phyloP scores from a whole-genome alignment of 257 asterid species.

The Solanum virginianum region DNA sequence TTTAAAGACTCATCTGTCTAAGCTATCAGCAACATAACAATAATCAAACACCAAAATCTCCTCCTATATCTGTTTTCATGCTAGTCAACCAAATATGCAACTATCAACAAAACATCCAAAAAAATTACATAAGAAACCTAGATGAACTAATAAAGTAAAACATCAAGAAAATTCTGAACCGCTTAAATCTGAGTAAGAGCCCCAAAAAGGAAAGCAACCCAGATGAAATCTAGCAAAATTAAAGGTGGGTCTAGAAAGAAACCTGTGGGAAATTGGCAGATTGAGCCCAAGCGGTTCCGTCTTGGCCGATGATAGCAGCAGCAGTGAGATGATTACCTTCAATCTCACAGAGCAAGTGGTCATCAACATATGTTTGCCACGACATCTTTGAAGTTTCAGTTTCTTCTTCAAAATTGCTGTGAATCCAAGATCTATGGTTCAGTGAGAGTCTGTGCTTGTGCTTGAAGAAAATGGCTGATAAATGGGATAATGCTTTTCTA shows the following conservation, averaged over 20 bases:
- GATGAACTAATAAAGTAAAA: neutral
- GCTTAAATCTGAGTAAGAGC: neutral
- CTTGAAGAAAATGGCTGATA: neutral
- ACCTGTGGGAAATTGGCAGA: constrained; percentile 22
- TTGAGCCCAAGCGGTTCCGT: constrained; percentile 22
- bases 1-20: neutral
- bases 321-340: constrained; percentile 23
- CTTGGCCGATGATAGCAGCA: constrained; percentile 23
- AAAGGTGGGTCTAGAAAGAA: neutral
- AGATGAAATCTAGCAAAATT: neutral
- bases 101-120: neutral
- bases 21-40: neutral
- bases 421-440: neutral
- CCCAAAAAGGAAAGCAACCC: neutral
- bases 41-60: neutral
- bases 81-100: neutral
- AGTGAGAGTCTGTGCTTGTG: neutral
- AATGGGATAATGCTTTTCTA: neutral
- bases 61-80: neutral
- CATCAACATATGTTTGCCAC: constrained; percentile 21
- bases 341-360: constrained; percentile 24
- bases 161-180: neutral
- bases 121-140: neutral
- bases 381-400: constrained; percentile 1
- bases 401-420: neutral